Base-by-base conservation (phyloP, 176 grass and related monocot genomes). In the Musa schizocarpa region DNA sequence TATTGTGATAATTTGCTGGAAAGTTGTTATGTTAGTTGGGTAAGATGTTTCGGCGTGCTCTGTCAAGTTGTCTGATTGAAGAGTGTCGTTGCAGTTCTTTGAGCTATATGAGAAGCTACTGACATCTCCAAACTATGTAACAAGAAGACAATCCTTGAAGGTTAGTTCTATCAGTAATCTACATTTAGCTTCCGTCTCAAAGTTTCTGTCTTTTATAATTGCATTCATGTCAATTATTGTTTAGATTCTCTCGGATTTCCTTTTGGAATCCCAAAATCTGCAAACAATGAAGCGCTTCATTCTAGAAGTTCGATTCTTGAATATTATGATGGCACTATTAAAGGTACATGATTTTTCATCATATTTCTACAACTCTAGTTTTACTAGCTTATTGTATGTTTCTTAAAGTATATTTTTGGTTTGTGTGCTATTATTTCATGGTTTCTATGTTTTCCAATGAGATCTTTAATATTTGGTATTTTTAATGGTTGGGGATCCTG, bases 221-320 rank as follows among this genome's bases (percentile, higher is more conserved):
- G 34, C 34, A 43, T 43, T 43, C 34, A 43, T 43, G 34, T 43
- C 34, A 43, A 43, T 9, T 19, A 50, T 21, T n/a, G 13, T 74
- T 43, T 56, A 99, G 96, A 92, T 99, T 87, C 90, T 94, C 72
- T 99, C 95, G 24, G 90, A 99, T 76, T 99, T 99, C 83, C 86
- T 99, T 48, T 81, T 99, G 84, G 95, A 92, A 74, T 69, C 88
- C 27, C 85, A 91, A 64, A 99, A 99, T 88, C 63, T 88, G 77
- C 96, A 92, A 87, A 94, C 93, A 81, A 95, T 99, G 96, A 99
- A 99, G 82, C 82, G 86, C 52, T 99, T 89, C 74, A 92, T 99
- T 89, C 68, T 87, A 72, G 96, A 99, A 83, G 86, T 92, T 77
- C 78, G 56, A 72, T 88, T 88, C 75, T 92, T 99, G 52, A 86